Conservation (phyloP, 192 early-diverging fungal species). For the Entophlyctis helioformis region DNA sequence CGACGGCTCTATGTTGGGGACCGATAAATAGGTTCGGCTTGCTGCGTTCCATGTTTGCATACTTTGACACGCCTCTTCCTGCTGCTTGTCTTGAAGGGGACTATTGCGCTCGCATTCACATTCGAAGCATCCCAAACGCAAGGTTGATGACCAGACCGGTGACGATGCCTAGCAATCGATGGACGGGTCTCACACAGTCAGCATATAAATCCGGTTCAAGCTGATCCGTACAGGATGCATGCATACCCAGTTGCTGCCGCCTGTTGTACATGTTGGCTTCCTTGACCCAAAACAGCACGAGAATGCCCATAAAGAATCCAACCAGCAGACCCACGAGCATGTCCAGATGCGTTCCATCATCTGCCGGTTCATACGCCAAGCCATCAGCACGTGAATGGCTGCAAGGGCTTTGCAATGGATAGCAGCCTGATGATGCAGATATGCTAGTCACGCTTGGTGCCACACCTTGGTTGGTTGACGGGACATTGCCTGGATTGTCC, state of each 20-base stretch:
- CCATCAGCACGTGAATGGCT: not conserved
- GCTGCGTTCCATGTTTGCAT: too few species aligned
- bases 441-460: too few species aligned
- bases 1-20: too few species aligned
- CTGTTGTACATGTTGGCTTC: conserved; percentile 14
- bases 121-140: conserved; percentile 5
- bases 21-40: too few species aligned
- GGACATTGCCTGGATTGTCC: conserved; percentile 6
- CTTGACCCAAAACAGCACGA: conserved; percentile 22
- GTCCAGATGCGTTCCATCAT: conserved; percentile 10
- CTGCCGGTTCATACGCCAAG: not conserved
- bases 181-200: too few species aligned
- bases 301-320: conserved; percentile 19
- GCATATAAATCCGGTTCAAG: not conserved
- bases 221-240: too few species aligned
- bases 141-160: conserved; percentile 15
- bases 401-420: not conserved
- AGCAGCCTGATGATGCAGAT: too few species aligned
- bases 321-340: conserved; percentile 9
- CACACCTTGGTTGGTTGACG: too few species aligned
- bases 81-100: too few species aligned
- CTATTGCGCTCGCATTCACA: too few species aligned
- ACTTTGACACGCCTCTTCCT: too few species aligned
- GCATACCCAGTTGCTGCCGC: conserved; percentile 14
- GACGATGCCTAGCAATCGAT: conserved; percentile 9